Evolutionary conservation across 1,284 basidiomycete genomes (phyloP).

Genomic region (Chalciporus piperatoides): DNA sequence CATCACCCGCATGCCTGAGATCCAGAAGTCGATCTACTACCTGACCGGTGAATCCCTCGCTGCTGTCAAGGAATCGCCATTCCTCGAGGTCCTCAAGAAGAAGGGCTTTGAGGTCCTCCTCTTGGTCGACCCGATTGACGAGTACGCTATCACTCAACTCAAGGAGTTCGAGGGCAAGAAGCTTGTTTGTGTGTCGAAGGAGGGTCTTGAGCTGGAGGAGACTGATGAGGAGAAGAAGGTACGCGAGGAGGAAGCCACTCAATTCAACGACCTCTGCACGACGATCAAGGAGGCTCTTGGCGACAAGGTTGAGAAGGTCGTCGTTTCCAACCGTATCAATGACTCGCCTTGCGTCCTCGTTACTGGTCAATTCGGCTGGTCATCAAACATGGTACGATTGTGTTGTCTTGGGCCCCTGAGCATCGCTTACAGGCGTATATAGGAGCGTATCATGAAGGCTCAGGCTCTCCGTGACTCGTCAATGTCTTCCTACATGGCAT

Average conservation of each 20-base stretch:
- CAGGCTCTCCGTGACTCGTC: slow-evolving; percentile 98
- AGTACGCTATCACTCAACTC: slow-evolving; percentile 96
- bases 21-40: slow-evolving; percentile 99
- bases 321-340: slow-evolving; percentile 96
- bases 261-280: slow-evolving; percentile 88
- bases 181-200: slow-evolving; percentile 97
- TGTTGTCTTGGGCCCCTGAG: neutral
- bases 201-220: slow-evolving; percentile 99
- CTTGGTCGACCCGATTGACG: slow-evolving; percentile 97
- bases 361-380: slow-evolving; percentile 99
- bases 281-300: slow-evolving; percentile 98
- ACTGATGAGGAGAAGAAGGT: slow-evolving; percentile 95
- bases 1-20: slow-evolving; percentile 99
- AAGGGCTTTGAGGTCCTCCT: slow-evolving; percentile 99
- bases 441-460: slow-evolving; percentile 99
- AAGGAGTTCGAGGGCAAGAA: slow-evolving; percentile 99
- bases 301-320: slow-evolving; percentile 99
- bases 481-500: slow-evolving; percentile 99
- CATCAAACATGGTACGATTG: slow-evolving; percentile 87
- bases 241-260: slow-evolving; percentile 85
- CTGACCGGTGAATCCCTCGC: slow-evolving; percentile 97
- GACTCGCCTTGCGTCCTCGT: slow-evolving; percentile 97
- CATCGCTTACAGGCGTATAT: slow-evolving; percentile 14
- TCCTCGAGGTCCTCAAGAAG: slow-evolving; percentile 99
- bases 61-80: slow-evolving; percentile 91